Conservation (phyloP, 106 monocot species). For the Allium sativum region DNA sequence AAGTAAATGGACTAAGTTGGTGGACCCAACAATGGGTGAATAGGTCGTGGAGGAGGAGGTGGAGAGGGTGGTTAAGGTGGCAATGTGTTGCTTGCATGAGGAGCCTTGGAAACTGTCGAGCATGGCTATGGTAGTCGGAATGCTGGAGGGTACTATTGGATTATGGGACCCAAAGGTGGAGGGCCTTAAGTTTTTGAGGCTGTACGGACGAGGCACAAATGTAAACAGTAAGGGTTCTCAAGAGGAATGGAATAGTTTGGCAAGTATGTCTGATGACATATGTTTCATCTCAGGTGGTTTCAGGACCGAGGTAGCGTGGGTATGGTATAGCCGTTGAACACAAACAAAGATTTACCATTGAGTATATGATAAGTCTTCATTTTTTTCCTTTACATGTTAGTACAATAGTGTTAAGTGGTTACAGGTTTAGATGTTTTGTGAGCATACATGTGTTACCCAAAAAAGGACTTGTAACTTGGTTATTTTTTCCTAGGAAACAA, state of each 20-base stretch:
- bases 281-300: conserved; percentile 15
- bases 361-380: too few relatives aligned
- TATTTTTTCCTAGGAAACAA: too few relatives aligned
- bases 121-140: conserved; percentile 55
- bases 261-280: conserved; percentile 7
- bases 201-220: conserved; percentile 27
- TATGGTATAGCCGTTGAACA: too few relatives aligned
- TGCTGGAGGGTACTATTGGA: conserved; percentile 35
- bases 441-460: too few relatives aligned
- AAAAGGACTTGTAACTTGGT: too few relatives aligned
- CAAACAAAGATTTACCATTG: too few relatives aligned
- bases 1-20: conserved; percentile 52
- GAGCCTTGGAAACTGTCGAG: conserved; percentile 51
- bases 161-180: conserved; percentile 39
- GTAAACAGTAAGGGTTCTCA: conserved; percentile 4
- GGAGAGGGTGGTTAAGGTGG: conserved; percentile 39
- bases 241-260: conserved; percentile 6
- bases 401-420: too few relatives aligned
- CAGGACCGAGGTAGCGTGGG: conserved; percentile 32
- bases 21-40: conserved; percentile 59
- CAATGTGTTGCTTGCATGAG: conserved; percentile 62
- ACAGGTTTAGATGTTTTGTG: too few relatives aligned
- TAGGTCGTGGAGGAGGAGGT: conserved; percentile 52
- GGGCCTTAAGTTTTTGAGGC: conserved; percentile 33
- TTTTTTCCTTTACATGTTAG: too few relatives aligned